Percentiles rank a stretch among this genome's conserved stretches.
These are phyloP conservation scores for Athelia psychrophila DNA, from an alignment of 1,284 basidiomycete genomes.

Conservation along the genomic window DNA sequence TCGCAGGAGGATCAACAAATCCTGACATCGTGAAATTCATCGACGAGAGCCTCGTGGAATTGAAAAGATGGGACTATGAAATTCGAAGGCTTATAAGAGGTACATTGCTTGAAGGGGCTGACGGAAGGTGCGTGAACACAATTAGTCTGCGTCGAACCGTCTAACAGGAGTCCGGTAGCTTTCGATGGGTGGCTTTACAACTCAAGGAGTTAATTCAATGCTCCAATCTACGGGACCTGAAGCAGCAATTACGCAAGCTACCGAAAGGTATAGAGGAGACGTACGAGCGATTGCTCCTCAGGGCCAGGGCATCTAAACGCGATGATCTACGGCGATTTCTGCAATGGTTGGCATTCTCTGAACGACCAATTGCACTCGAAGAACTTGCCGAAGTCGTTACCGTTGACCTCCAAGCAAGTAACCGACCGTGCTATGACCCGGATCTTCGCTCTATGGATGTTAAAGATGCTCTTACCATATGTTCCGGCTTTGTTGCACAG, in stretches of 20 bases:
- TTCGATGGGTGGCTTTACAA: background rate
- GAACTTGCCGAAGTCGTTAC: background rate
- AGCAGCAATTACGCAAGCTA: background rate
- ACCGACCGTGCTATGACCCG: background rate
- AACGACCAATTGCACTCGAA: background rate
- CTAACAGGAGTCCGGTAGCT: background rate
- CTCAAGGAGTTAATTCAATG: background rate
- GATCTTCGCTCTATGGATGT: too few species aligned
- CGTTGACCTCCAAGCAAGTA: background rate
- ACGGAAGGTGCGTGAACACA: background rate
- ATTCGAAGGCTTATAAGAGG: background rate
- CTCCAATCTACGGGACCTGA: background rate
- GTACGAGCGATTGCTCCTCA: background rate
- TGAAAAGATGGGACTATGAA: background rate
- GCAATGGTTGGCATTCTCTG: background rate
- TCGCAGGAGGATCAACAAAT: background rate
- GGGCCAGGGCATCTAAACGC: background rate
- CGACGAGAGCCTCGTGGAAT: background rate
- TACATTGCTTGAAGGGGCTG: background rate
- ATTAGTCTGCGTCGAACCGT: background rate
- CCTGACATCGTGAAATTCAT: background rate
- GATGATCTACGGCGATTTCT: background rate
- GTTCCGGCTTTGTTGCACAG: background rate
- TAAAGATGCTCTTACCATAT: too few species aligned
- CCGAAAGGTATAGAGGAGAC: background rate